Conservation (phyloP, 495 filamentous ascomycete species). For the Neurospora sp. region DNA sequence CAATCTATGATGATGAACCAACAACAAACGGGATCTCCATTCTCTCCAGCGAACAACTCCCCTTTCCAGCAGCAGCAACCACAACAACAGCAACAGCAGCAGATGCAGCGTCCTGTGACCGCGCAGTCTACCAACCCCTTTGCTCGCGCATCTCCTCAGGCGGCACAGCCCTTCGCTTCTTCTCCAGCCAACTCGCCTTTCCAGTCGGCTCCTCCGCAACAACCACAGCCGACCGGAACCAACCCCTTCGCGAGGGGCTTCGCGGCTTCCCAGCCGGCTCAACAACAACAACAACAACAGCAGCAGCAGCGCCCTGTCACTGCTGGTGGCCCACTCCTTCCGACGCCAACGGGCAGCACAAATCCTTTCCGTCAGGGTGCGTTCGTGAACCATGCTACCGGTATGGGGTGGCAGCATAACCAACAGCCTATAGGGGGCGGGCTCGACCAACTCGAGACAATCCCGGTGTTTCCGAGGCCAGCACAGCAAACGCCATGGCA, state of each 20-base stretch:
- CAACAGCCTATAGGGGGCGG: slow-evolving; percentile 80
- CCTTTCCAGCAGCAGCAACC: slow-evolving; percentile 2
- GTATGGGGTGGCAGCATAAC: slow-evolving; percentile 73
- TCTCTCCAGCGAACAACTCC: slow-evolving; percentile 6
- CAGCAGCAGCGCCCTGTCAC: slow-evolving; percentile 33
- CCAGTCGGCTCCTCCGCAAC: slow-evolving; percentile 43
- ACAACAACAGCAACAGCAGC: slow-evolving; percentile 4
- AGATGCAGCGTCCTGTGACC: slow-evolving; percentile 22
- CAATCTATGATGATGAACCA: slow-evolving; percentile 65
- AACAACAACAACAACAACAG: slow-evolving; percentile 16
- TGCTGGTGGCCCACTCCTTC: slow-evolving; percentile 34
- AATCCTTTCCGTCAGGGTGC: slow-evolving; percentile 89
- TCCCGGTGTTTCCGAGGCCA: slow-evolving; percentile 80
- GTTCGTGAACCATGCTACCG: slow-evolving; percentile 80
- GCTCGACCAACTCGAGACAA: slow-evolving; percentile 66
- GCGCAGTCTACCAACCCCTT: slow-evolving; percentile 83
- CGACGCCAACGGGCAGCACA: slow-evolving; percentile 74
- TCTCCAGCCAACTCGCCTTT: slow-evolving; percentile 39
- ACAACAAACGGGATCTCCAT: slow-evolving; percentile 34
- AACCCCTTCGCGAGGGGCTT: slow-evolving; percentile 58
- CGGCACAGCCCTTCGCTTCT: slow-evolving; percentile 36
- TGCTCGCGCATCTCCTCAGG: slow-evolving; percentile 45
- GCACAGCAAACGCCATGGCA: slow-evolving; percentile 47
- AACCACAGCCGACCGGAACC: slow-evolving; percentile 55
- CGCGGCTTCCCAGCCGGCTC: slow-evolving; percentile 24